Conservation (phyloP, 305 asterid species). For the Withania somnifera region DNA sequence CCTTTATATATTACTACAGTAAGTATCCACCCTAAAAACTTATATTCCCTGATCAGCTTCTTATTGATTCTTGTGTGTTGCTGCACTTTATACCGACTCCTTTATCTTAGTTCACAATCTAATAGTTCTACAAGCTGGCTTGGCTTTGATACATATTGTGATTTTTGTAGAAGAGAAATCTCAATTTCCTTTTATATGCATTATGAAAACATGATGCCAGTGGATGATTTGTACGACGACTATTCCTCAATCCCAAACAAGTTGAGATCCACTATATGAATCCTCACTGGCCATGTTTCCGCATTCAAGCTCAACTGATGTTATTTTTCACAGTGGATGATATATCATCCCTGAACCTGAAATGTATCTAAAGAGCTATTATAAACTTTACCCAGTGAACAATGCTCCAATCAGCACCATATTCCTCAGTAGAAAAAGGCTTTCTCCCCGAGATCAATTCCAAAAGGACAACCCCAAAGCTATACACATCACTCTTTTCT, state of each 20-base stretch:
- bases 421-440: conserved; percentile 75
- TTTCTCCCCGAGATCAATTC: conserved; percentile 89
- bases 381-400: conserved; percentile 84
- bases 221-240: not conserved
- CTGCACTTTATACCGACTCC: not conserved
- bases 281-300: not conserved
- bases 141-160: not conserved
- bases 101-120: not conserved
- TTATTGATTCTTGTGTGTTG: not conserved
- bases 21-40: too few relatives aligned
- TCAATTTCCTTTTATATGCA: not conserved
- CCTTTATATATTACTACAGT: too few relatives aligned
- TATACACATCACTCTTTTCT: conserved; percentile 87
- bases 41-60: not conserved
- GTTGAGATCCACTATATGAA: not conserved
- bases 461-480: conserved; percentile 87
- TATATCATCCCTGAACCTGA: not conserved
- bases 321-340: not conserved
- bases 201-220: not conserved
- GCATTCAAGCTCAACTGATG: not conserved
- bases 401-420: conserved; percentile 95
- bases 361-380: not conserved
- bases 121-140: not conserved
- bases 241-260: not conserved
- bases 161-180: not conserved